Base-by-base conservation (phyloP, 1,284 basidiomycete genomes). In the Sphagnurus paluster region DNA sequence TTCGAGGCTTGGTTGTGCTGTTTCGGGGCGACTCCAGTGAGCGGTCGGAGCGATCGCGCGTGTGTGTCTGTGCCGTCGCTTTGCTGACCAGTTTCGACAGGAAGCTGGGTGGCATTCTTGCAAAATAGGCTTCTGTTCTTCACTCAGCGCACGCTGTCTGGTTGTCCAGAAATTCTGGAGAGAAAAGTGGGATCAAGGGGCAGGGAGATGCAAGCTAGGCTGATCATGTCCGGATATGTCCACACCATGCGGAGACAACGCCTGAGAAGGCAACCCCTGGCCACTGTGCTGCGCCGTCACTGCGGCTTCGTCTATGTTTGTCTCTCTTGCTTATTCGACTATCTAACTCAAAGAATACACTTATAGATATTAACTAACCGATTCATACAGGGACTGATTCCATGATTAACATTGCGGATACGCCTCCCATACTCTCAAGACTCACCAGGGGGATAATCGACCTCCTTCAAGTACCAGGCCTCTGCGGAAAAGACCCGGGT, bases 31-130 rank as follows among this genome's bases (percentile, higher is more conserved):
- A 54, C 50, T 61, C 58, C 6, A 56, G 16, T 1, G 61, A 59
- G 38, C 53, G 53, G 53, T 54, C 65, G 44, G 58, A 62, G 35
- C 45, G 62, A 42, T 54, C 63, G 51, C 52, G 66, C 38, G 42
- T 52, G 52, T 55, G 58, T 32, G 45, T 56, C 23, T 61, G 55
- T 20, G 58, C 17, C 11, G 35, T 55, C 32, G 64, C 50, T 29
- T 60, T 63, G 47, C 68, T 76, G 44, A 76, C 75, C 35, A 79
- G 66, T 58, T 77, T 79, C 39, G 73, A 65, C 37, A 79, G 60
- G 54, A 79, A 79, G 46, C 61, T 73, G 13, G 77, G 69, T 2
- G 76, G 70, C 76, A 79, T 77, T 33, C 14, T 8, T 17, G 9
- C 23, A 23, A n/a, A 19, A 33, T 33, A 17, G 9, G 24, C 43